Percentiles rank a stretch among this genome's conserved stretches.
phyloP scores from a whole-genome alignment of 2,329 filamentous ascomycete species.

The Lecanicillium sp. region DNA sequence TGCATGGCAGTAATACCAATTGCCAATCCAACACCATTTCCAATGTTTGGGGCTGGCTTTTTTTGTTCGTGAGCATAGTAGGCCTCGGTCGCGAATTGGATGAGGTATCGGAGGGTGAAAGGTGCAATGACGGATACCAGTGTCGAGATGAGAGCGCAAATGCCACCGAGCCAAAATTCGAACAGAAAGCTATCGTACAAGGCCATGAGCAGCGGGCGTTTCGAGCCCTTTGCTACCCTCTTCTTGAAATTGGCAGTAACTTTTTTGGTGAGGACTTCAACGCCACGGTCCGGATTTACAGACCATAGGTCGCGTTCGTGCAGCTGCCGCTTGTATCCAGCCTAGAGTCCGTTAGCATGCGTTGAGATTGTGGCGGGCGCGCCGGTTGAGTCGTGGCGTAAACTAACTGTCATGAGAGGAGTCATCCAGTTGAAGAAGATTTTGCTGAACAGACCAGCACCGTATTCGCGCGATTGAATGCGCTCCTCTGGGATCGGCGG shows the following conservation, averaged over 20 bases:
- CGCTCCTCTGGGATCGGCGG: constrained; percentile 51
- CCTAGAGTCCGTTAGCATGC: constrained; percentile 35
- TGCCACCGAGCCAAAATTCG: constrained; percentile 81
- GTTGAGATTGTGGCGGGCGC: too few relatives aligned
- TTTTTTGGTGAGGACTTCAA: constrained; percentile 61
- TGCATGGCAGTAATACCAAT: constrained; percentile 85
- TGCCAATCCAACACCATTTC: constrained; percentile 72
- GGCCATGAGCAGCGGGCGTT: constrained; percentile 70
- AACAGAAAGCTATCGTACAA: constrained; percentile 79
- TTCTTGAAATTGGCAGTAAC: constrained; percentile 63
- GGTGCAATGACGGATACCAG: constrained; percentile 77
- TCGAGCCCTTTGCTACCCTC: constrained; percentile 61
- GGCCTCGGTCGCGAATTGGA: constrained; percentile 75
- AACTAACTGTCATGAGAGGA: constrained; percentile 69
- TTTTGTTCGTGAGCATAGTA: constrained; percentile 55
- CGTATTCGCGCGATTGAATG: constrained; percentile 59
- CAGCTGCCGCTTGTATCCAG: constrained; percentile 78
- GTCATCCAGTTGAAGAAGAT: constrained; percentile 88
- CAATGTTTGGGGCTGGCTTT: constrained; percentile 58
- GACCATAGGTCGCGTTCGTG: constrained; percentile 82
- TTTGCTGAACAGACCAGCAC: constrained; percentile 66
- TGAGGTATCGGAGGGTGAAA: constrained; percentile 79
- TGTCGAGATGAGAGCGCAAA: constrained; percentile 66
- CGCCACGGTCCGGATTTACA: constrained; percentile 74
- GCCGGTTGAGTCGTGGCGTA: constrained; percentile 8